phyloP scores from a whole-genome alignment of 164 flowering plant species.

The Aristolochia fimbriata region DNA sequence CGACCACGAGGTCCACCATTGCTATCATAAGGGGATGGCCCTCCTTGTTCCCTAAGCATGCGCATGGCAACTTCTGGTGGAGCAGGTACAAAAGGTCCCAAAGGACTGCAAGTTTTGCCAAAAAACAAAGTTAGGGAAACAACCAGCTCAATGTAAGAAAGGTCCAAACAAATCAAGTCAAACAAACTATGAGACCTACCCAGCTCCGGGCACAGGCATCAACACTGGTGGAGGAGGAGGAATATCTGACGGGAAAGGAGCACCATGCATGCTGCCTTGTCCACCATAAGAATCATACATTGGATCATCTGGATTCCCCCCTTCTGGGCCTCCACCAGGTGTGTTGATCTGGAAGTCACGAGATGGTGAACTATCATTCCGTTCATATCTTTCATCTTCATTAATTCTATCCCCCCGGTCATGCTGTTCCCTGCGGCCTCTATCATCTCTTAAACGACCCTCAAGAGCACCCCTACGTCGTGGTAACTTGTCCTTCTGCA shows the following conservation, averaged over 20 bases:
- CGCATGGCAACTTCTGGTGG: constrained; percentile 99
- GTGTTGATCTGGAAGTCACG: constrained; percentile 41
- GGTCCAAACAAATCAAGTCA: not conserved
- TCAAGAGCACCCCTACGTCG: constrained; percentile 60
- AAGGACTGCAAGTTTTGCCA: constrained; percentile 46
- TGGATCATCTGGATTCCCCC: constrained; percentile 55
- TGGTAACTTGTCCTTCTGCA: constrained; percentile 61
- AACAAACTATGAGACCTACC: constrained; percentile 37
- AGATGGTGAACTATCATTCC: constrained; percentile 58
- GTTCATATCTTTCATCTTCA: constrained; percentile 59
- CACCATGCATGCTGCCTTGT: constrained; percentile 53
- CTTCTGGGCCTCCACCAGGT: constrained; percentile 40
- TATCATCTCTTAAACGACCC: constrained; percentile 63
- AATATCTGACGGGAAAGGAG: constrained; percentile 71
- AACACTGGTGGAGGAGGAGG: constrained; percentile 64
- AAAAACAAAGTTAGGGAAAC: too few species aligned
- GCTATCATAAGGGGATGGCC: constrained; percentile 72
- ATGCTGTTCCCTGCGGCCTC: constrained; percentile 46
- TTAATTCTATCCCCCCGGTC: constrained; percentile 38
- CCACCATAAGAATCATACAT: constrained; percentile 74
- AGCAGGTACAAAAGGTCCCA: constrained; percentile 99
- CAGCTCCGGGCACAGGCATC: constrained; percentile 99
- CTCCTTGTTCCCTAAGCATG: constrained; percentile 89
- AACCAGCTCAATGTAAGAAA: too few species aligned
- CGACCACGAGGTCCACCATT: constrained; percentile 34